These are phyloP conservation scores for Taiozyma sp. DNA, from an alignment of 1,139 yeast genomes.

Conservation along the genomic window DNA sequence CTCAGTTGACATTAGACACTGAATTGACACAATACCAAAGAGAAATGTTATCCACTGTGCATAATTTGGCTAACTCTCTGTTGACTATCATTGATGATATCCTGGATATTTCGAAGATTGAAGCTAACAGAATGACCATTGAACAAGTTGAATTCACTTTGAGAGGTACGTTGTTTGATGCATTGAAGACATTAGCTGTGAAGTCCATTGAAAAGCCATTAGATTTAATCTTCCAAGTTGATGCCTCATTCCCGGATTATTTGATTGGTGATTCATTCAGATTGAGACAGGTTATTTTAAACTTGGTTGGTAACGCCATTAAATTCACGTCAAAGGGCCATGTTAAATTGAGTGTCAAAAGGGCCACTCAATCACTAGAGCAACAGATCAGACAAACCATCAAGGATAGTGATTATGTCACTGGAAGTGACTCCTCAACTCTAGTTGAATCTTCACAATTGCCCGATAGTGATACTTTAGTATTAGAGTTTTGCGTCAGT, in stretches of 20 bases:
- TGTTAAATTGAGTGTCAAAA: slow-evolving; percentile 60
- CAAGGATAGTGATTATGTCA: slow-evolving; percentile 14
- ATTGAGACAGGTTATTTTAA: slow-evolving; percentile 76
- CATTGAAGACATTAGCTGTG: slow-evolving; percentile 80
- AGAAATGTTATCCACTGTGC: slow-evolving; percentile 85
- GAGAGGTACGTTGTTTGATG: slow-evolving; percentile 85
- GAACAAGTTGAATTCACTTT: slow-evolving; percentile 83
- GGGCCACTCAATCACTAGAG: slow-evolving; percentile 32
- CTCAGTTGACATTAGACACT: slow-evolving; percentile 80
- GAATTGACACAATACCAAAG: slow-evolving; percentile 85
- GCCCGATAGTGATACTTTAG: slow-evolving; percentile 43
- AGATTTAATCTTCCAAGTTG: slow-evolving; percentile 77
- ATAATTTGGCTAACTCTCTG: slow-evolving; percentile 77
- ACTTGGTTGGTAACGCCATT: slow-evolving; percentile 84
- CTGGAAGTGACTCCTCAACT: slow-evolving; percentile 21
- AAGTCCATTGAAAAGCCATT: slow-evolving; percentile 83
- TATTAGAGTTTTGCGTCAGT: slow-evolving; percentile 78
- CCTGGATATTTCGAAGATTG: slow-evolving; percentile 86
- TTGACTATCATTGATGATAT: slow-evolving; percentile 86
- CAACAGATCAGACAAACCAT: slow-evolving; percentile 17
- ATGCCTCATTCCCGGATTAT: slow-evolving; percentile 81
- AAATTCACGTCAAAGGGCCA: slow-evolving; percentile 81
- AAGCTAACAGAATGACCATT: slow-evolving; percentile 88
- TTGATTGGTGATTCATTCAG: slow-evolving; percentile 85
- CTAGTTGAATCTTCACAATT: slow-evolving; percentile 12